A percentile compares a stretch with the other conserved stretches of the same genome.
Conservation (phyloP, 768 basidiomycete species). For the Antrodiella citrinella region DNA sequence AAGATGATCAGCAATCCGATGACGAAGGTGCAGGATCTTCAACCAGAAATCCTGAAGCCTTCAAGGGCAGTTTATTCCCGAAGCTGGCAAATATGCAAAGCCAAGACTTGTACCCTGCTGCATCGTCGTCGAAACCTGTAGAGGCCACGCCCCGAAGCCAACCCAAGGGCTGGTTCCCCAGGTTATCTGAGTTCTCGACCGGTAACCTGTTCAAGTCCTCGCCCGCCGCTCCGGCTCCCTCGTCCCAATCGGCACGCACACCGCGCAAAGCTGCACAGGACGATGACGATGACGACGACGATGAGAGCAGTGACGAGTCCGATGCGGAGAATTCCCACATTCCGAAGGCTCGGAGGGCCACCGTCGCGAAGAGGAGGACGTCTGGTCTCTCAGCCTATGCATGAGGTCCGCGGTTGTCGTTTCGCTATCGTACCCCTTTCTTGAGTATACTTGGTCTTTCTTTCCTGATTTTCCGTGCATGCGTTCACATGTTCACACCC, state of each 20-base stretch:
- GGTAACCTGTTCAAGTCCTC: neutral
- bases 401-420: neutral
- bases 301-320: slow-evolving; percentile 17
- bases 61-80: no score
- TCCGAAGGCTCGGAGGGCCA: slow-evolving; percentile 49
- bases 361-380: slow-evolving; percentile 25
- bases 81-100: slow-evolving; percentile 46
- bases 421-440: neutral
- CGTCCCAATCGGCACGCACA: neutral
- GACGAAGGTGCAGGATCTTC: slow-evolving; percentile 15
- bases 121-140: neutral
- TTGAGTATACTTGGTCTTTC: neutral
- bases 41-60: no score
- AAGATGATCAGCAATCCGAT: no score
- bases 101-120: slow-evolving; percentile 21
- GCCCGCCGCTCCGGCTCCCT: neutral
- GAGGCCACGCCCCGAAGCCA: neutral
- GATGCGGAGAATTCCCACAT: slow-evolving; percentile 45
- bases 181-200: neutral
- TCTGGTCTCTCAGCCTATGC: neutral
- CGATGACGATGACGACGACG: slow-evolving; percentile 28
- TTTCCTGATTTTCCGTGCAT: neutral
- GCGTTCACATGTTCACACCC: neutral
- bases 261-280: neutral
- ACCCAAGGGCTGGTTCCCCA: neutral